A percentile compares a stretch with the other conserved stretches of the same genome.
Conservation (phyloP, 225 moss, liverwort and hornwort genomes). For the Rhytidiadelphus loreus region DNA sequence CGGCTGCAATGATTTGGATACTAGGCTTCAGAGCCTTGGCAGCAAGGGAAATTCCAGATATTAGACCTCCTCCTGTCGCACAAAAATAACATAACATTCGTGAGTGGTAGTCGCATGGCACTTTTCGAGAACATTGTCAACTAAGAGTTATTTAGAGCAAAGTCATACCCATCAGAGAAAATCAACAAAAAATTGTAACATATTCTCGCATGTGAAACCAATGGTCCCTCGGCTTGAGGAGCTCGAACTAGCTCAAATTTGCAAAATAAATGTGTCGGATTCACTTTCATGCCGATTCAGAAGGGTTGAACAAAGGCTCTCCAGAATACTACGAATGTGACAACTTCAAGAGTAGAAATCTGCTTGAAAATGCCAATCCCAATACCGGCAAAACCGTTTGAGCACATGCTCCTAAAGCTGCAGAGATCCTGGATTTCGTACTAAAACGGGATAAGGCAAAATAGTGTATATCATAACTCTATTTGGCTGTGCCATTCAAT, state of each 20-base stretch:
- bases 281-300: not conserved
- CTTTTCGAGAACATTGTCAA: not conserved
- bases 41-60: conserved; percentile 64
- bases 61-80: conserved; percentile 66
- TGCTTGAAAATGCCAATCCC: not conserved
- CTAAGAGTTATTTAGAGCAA: not conserved
- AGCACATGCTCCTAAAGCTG: not conserved
- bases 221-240: not conserved
- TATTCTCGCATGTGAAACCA: not conserved
- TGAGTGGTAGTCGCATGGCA: not conserved
- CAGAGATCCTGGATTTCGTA: not conserved
- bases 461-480: not conserved
- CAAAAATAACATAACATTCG: not conserved
- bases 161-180: not conserved
- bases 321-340: not conserved
- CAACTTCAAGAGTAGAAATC: not conserved
- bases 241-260: not conserved
- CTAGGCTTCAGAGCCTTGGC: conserved; percentile 65
- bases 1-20: conserved; percentile 62
- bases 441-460: not conserved
- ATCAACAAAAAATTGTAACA: not conserved
- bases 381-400: not conserved
- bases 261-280: not conserved
- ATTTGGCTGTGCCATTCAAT: not conserved
- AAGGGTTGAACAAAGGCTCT: not conserved